Base-by-base conservation (phyloP, 2,329 filamentous ascomycete genomes). In the Penicillium sp. region DNA sequence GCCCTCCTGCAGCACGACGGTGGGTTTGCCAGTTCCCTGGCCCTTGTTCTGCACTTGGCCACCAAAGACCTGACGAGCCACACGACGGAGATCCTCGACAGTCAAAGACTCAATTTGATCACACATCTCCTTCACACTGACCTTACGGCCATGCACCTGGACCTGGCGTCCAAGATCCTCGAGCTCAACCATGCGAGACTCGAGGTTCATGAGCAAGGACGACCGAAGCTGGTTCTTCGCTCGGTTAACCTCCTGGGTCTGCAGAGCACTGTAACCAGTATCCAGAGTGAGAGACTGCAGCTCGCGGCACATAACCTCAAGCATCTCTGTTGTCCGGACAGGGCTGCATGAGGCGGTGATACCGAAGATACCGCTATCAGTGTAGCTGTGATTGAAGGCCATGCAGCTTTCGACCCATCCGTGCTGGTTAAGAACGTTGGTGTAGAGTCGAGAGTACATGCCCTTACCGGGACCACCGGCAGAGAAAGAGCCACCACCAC, bases 391-490 rank as follows among this genome's bases (percentile, higher is more conserved):
- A 82, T 98, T 98, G 81, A 98, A 98, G 29, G 93, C 90, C 51
- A 96, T 84, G 78, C 95, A 98, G 59, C 87, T 93, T 78, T 99
- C 95, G 26, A 99, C 91, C 93, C 93, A 99, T 66, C 90, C 91
- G 78, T 96, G 88, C 78, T 98, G 93, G 80, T 99, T 99, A 51
- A 99, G 85, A 0, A 98, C 93, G 73, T 97, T 96, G 62, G 93
- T 98, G 82, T 97, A 99, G 9, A 99, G 85, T 13, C 95, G 89
- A 37, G 91, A 96, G 82, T 98, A 98, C 95, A 99, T 99, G 74
- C 95, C 95, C 81, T 99, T 99, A 52, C 95, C 95, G 4, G 95
- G 95, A 0, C 95, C 95, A 67, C 95, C 95, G 53, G 95, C 95
- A 16, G 91, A 96, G 80, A 99, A 99, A 55, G 93, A 97, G 24